phyloP scores from a whole-genome alignment of 345 rosid genomes.

The Hevea brasiliensis region DNA sequence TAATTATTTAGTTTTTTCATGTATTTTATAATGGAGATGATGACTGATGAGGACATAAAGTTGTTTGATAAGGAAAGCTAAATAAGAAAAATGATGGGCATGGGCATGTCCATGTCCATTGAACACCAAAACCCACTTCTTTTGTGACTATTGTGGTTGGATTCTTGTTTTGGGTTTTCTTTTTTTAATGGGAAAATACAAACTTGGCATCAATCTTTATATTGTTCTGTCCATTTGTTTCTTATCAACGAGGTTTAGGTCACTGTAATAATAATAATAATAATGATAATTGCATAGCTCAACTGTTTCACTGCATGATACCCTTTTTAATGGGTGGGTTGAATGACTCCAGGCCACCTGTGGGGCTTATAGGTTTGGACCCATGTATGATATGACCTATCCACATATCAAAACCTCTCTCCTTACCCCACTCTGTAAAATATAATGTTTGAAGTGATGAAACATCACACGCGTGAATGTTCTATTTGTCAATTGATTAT shows the following conservation, averaged over 20 bases:
- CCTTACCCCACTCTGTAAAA: too few relatives aligned
- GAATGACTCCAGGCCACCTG: constrained; percentile 16
- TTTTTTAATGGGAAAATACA: background rate
- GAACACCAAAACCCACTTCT: constrained; percentile 40
- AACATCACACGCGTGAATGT: too few relatives aligned
- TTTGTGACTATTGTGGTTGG: constrained; percentile 27
- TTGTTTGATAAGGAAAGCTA: constrained; percentile 37
- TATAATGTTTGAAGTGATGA: too few relatives aligned
- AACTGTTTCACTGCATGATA: background rate
- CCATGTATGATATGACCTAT: background rate
- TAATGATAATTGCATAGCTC: background rate
- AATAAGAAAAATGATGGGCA: constrained; percentile 24
- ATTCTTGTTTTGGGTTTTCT: constrained; percentile 25
- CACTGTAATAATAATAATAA: background rate
- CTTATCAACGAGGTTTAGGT: constrained; percentile 13
- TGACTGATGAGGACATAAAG: constrained; percentile 57
- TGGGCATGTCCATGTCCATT: constrained; percentile 25
- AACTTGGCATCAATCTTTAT: constrained; percentile 5
- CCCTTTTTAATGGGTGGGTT: constrained; percentile 4
- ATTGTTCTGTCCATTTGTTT: constrained; percentile 4
- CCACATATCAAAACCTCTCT: too few relatives aligned
- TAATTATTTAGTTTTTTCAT: background rate
- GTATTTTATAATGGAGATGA: constrained; percentile 20
- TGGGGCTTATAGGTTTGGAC: constrained; percentile 10
- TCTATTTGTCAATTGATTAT: too few relatives aligned